Evolutionary conservation across 2,329 filamentous ascomycete species (phyloP).

Genomic region (Chaetomiaceae sp.): DNA sequence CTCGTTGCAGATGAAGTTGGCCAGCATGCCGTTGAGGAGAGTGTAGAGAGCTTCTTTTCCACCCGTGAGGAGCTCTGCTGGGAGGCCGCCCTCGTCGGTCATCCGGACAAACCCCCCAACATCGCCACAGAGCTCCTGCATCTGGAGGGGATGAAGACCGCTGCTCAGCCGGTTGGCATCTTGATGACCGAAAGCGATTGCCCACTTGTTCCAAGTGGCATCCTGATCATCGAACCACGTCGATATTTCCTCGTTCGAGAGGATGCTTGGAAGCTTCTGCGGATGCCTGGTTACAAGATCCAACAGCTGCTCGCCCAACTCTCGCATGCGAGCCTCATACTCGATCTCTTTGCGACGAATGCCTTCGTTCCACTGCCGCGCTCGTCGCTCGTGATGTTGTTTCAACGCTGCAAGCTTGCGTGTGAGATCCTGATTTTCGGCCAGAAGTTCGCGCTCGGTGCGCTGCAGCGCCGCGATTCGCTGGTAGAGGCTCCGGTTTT

Average conservation of each 20-base stretch:
- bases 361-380: constrained; percentile 9
- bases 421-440: constrained; percentile 16
- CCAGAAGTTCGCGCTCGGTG: constrained; percentile 14
- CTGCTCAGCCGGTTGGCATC: constrained; percentile 2
- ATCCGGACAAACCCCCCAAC: constrained; percentile 13
- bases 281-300: constrained; percentile 1
- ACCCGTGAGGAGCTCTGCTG: background rate
- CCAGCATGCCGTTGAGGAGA: constrained; percentile 13
- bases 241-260: constrained; percentile 11
- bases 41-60: constrained; percentile 8
- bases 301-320: constrained; percentile 12
- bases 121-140: constrained; percentile 9
- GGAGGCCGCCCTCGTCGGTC: background rate
- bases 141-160: constrained; percentile 14
- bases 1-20: constrained; percentile 14
- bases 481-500: constrained; percentile 16
- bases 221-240: constrained; percentile 14
- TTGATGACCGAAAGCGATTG: background rate
- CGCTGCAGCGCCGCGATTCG: constrained; percentile 13
- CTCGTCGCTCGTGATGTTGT: constrained; percentile 12
- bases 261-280: background rate
- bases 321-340: constrained; percentile 12
- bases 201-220: constrained; percentile 7
- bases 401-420: constrained; percentile 6
- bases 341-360: constrained; percentile 11